Percentiles rank a stretch among this genome's conserved stretches.
These are phyloP conservation scores for Zymoseptoria crescenta DNA, from an alignment of 2,329 filamentous ascomycete species.

Conservation along the genomic window DNA sequence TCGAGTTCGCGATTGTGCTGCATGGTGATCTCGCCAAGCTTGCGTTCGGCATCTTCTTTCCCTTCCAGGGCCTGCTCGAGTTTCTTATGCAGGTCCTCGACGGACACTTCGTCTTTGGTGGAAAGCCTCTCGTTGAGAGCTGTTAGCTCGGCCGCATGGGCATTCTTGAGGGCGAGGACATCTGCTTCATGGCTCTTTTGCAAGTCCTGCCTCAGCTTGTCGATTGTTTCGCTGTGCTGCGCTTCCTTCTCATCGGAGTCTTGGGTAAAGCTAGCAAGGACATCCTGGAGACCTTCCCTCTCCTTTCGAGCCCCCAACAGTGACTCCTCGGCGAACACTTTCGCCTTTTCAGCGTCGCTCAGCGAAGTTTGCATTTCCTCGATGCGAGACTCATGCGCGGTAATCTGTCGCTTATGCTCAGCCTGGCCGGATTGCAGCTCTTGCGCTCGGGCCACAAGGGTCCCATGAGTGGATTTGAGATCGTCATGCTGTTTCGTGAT, in stretches of 20 bases:
- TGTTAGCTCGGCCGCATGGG: constrained; percentile 4
- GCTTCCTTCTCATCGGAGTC: constrained; percentile 14
- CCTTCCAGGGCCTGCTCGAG: constrained; percentile 6
- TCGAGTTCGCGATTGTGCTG: constrained; percentile 21
- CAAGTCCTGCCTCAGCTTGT: constrained; percentile 7
- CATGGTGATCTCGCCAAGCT: constrained; percentile 13
- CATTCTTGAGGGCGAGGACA: constrained; percentile 1
- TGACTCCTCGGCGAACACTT: constrained; percentile 4
- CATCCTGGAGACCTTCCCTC: constrained; percentile 12
- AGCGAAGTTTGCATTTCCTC: constrained; percentile 15
- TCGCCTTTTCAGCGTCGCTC: background rate
- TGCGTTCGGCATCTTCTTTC: constrained; percentile 8
- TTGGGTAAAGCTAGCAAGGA: constrained; percentile 15
- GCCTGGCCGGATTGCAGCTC: constrained; percentile 1
- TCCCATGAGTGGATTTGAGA: background rate
- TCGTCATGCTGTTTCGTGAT: background rate
- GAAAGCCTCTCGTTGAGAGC: constrained; percentile 3
- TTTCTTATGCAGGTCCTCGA: constrained; percentile 2
- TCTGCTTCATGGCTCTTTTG: background rate
- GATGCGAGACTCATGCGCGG: background rate
- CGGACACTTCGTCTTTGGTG: background rate
- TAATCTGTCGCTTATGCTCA: background rate
- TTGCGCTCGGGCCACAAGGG: background rate
- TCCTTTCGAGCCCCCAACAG: constrained; percentile 1
- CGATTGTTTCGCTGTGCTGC: constrained; percentile 8